Conservation (phyloP, 768 basidiomycete species). For the Suillus subalutaceus region DNA sequence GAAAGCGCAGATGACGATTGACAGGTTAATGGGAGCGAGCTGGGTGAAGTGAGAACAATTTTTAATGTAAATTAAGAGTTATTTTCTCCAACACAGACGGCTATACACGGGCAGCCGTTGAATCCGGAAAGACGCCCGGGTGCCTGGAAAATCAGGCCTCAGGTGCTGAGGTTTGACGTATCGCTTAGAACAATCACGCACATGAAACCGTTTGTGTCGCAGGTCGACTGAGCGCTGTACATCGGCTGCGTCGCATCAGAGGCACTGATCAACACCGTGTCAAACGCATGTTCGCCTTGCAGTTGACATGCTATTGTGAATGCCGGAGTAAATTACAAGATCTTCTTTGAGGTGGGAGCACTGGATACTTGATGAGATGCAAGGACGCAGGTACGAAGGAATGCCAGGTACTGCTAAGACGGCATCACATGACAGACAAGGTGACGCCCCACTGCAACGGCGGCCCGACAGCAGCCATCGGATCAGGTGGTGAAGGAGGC, state of each 20-base stretch:
- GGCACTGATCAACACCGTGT: constrained; percentile 5
- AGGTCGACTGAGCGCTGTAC: not conserved
- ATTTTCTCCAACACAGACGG: not conserved
- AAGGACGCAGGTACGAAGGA: not conserved
- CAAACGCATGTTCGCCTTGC: constrained; percentile 8
- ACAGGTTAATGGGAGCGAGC: not conserved
- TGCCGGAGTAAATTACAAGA: not conserved
- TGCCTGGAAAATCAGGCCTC: constrained; percentile 2
- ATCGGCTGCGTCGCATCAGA: constrained; percentile 6
- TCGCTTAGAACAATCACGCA: constrained; percentile 3
- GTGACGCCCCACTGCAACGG: not conserved
- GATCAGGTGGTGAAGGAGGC: constrained; percentile 3
- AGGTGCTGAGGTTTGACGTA: not conserved
- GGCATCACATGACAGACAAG: no score
- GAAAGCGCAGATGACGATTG: not conserved
- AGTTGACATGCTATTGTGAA: constrained; percentile 8
- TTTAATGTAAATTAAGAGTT: not conserved
- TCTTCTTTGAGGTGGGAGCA: constrained; percentile 2
- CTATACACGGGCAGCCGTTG: constrained; percentile 1
- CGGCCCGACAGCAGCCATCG: not conserved
- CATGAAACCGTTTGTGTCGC: not conserved
- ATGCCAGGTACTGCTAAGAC: not conserved
- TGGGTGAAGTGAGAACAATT: not conserved
- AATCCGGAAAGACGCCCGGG: not conserved
- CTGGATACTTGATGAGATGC: not conserved